Evolutionary conservation across 441 rosid species (phyloP).

Genomic region (Gossypium gossypioides): DNA sequence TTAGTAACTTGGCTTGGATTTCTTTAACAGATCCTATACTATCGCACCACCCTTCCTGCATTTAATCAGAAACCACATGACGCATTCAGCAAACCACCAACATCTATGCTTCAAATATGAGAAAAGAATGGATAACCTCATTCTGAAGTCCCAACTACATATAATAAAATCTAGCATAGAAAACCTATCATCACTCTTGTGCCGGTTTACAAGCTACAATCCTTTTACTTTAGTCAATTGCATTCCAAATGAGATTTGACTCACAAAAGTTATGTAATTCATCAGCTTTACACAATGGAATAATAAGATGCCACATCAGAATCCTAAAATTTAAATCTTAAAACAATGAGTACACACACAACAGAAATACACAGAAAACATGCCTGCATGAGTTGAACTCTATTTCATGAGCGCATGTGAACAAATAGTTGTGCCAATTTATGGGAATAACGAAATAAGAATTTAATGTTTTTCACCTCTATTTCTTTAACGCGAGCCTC

Average conservation of each 20-base stretch:
- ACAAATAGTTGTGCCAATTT: neutral
- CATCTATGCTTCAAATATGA: slow-evolving; percentile 5
- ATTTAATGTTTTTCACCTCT: slow-evolving; percentile 39
- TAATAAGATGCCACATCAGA: neutral
- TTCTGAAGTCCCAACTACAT: neutral
- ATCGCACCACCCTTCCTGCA: slow-evolving; percentile 96
- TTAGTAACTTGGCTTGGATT: slow-evolving; percentile 82
- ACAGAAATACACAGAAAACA: neutral
- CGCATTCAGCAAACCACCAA: slow-evolving; percentile 16
- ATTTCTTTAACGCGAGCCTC: slow-evolving; percentile 80
- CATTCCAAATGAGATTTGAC: slow-evolving; percentile 1
- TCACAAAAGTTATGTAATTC: neutral
- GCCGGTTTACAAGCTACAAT: neutral
- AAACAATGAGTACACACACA: neutral
- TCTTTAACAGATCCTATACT: slow-evolving; percentile 90
- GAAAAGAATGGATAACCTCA: neutral
- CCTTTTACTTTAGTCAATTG: neutral
- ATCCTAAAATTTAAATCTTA: neutral
- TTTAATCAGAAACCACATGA: slow-evolving; percentile 15
- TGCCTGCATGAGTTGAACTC: neutral
- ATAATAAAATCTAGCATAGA: neutral
- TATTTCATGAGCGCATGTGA: neutral
- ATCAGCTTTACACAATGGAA: neutral
- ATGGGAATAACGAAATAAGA: neutral
- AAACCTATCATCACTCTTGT: neutral